phyloP scores from a whole-genome alignment of 164 flowering plant species.

The Chimonanthus praecox region DNA sequence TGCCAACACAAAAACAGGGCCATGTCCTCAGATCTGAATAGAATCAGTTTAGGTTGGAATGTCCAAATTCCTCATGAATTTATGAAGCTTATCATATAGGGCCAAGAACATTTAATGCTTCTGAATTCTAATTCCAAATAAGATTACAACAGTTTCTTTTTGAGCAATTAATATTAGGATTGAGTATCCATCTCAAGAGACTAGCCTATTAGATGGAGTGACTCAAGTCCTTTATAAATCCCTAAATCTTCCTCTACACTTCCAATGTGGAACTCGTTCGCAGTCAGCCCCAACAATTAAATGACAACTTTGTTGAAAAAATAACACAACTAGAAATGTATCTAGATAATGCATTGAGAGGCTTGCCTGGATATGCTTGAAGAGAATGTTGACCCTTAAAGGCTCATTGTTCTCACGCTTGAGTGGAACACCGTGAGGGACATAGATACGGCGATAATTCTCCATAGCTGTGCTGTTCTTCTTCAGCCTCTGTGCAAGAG shows the following conservation, averaged over 20 bases:
- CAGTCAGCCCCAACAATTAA: not conserved
- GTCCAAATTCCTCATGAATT: not conserved
- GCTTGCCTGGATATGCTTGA: constrained; percentile 48
- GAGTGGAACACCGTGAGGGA: constrained; percentile 60
- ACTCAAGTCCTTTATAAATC: no score
- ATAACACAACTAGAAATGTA: not conserved
- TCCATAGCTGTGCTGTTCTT: constrained; percentile 54
- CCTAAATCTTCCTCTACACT: no score
- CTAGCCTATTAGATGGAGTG: no score
- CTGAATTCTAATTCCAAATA: not conserved
- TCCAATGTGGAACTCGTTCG: no score
- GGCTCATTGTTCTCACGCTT: constrained; percentile 48
- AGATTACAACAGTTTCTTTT: not conserved
- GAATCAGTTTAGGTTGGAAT: not conserved
- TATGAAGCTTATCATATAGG: not conserved
- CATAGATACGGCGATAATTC: constrained; percentile 65
- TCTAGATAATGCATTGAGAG: not conserved
- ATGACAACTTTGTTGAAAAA: not conserved
- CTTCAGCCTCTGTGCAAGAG: constrained; percentile 52
- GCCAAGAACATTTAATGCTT: not conserved
- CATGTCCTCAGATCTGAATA: not conserved
- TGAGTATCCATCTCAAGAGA: no score
- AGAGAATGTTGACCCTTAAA: constrained; percentile 70
- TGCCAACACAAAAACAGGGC: not conserved
- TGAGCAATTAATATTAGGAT: no score